phyloP scores from a whole-genome alignment of 805 yeast genomes.

The Spathaspora arborariae region DNA sequence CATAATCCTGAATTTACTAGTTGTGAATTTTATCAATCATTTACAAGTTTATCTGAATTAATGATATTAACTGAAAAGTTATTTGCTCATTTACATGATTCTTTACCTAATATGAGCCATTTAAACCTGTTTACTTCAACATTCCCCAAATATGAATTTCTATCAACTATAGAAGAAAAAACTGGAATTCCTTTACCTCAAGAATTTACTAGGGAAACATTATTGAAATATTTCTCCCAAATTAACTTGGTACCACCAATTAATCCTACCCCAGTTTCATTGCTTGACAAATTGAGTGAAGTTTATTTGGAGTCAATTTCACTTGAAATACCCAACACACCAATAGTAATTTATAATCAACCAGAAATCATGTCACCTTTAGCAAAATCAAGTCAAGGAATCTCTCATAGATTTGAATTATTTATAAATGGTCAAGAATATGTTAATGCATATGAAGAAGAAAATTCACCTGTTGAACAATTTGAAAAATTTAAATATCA shows the following conservation, averaged over 20 bases:
- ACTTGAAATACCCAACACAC: conserved; percentile 29
- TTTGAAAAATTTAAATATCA: conserved; percentile 59
- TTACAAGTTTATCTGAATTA: conserved; percentile 60
- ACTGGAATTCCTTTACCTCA: conserved; percentile 51
- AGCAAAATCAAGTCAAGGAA: conserved; percentile 61
- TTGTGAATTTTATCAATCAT: conserved; percentile 83
- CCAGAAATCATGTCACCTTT: conserved; percentile 86
- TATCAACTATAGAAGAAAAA: conserved; percentile 54
- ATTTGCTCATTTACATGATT: conserved; percentile 38
- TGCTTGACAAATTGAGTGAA: conserved; percentile 63
- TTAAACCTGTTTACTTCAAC: conserved; percentile 2
- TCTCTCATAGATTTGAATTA: conserved; percentile 77
- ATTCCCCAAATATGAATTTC: conserved; percentile 51
- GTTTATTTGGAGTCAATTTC: conserved; percentile 65
- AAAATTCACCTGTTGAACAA: conserved; percentile 81
- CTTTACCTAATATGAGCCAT: conserved; percentile 10
- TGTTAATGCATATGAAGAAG: conserved; percentile 95
- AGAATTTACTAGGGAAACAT: conserved; percentile 33
- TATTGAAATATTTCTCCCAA: conserved; percentile 37
- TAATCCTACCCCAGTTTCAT: conserved; percentile 49
- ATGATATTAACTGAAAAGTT: conserved; percentile 61
- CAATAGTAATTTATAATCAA: conserved; percentile 76
- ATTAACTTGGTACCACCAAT: conserved; percentile 35
- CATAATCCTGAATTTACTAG: conserved; percentile 94
- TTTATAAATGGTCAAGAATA: conserved; percentile 78